Percentiles rank a stretch among this genome's conserved stretches.
These are phyloP conservation scores for Dipteronia dyeriana DNA, from an alignment of 345 rosid species.

Conservation along the genomic window DNA sequence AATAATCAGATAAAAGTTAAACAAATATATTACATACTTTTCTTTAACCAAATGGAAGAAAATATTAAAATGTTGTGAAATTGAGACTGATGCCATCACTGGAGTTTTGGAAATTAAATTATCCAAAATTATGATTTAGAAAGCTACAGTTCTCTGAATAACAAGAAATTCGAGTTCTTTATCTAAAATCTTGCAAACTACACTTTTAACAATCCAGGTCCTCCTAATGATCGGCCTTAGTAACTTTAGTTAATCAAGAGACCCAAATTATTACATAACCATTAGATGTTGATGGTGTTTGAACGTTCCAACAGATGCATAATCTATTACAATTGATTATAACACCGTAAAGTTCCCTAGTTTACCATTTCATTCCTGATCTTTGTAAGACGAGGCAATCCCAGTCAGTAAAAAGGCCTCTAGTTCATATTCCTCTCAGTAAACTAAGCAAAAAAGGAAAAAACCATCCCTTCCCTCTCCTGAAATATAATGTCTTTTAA, in stretches of 20 bases:
- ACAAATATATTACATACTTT: no score
- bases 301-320: neutral
- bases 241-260: neutral
- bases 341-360: neutral
- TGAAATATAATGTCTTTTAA: neutral
- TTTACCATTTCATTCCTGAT: neutral
- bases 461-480: neutral
- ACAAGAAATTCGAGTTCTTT: neutral
- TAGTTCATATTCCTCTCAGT: neutral
- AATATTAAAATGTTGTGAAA: no score
- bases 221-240: neutral
- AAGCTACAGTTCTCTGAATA: neutral
- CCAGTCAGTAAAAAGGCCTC: neutral
- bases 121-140: neutral
- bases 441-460: neutral
- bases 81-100: neutral
- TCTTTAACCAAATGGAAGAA: no score
- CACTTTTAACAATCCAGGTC: neutral
- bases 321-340: neutral
- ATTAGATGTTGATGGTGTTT: neutral
- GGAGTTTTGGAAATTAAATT: neutral
- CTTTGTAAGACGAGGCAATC: neutral
- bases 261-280: neutral
- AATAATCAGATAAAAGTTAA: no score
- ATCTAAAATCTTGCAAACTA: neutral